Conservation (phyloP, 225 moss, liverwort and hornwort species). For the Pleurozium schreberi region DNA sequence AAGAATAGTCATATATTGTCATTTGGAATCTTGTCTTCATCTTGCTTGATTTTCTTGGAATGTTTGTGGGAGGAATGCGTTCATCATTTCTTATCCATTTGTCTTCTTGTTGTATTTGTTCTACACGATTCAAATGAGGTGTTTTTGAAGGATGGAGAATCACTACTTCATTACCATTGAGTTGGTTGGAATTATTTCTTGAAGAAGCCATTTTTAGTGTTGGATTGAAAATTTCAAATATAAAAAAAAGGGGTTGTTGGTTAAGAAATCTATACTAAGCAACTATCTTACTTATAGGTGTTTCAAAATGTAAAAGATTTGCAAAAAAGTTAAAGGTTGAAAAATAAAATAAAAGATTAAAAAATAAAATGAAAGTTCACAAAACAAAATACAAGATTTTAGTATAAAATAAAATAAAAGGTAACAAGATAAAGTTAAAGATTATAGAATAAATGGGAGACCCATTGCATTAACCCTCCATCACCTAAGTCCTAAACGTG, state of each 20-base stretch:
- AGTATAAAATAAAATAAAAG: too few relatives aligned
- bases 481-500: too few relatives aligned
- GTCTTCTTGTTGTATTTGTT: background rate
- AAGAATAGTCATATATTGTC: background rate
- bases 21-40: background rate
- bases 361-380: background rate
- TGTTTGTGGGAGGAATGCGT: background rate
- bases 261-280: background rate
- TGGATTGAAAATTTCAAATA: background rate
- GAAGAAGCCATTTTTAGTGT: background rate
- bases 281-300: background rate
- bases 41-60: background rate
- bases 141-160: background rate
- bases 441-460: too few relatives aligned
- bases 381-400: background rate
- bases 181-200: background rate
- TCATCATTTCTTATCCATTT: background rate
- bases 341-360: background rate
- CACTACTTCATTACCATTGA: background rate
- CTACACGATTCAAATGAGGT: background rate
- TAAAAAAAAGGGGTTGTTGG: too few relatives aligned
- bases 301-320: background rate
- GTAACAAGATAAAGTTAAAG: too few relatives aligned
- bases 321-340: background rate
- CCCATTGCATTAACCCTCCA: too few relatives aligned